Evolutionary conservation across 495 filamentous ascomycete genomes (phyloP).

Genomic region (Lasiosphaeria miniovina): DNA sequence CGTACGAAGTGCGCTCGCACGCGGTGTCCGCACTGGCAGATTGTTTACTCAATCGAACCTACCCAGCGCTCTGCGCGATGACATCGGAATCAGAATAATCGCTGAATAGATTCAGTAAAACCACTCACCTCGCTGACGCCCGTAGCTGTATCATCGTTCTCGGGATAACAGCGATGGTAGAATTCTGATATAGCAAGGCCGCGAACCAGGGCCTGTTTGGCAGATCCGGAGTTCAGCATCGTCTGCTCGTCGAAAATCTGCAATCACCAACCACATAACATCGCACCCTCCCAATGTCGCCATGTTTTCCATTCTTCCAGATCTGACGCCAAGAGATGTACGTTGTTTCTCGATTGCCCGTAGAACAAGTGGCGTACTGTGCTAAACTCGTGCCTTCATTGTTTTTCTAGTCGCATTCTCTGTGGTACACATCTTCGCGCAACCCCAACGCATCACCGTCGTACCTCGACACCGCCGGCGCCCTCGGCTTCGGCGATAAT

Average conservation of each 20-base stretch:
- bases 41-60: neutral
- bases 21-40: neutral
- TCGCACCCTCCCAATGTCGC: conserved; percentile 21
- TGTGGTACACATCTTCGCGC: conserved; percentile 64
- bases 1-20: neutral
- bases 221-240: too few relatives aligned
- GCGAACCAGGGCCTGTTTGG: too few relatives aligned
- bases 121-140: too few relatives aligned
- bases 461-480: conserved; percentile 29
- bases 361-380: too few relatives aligned
- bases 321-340: conserved; percentile 70
- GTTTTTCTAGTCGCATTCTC: conserved; percentile 58
- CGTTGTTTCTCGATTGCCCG: conserved; percentile 21
- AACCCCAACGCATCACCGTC: conserved; percentile 36
- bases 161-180: too few relatives aligned
- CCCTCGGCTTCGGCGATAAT: conserved; percentile 21
- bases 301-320: conserved; percentile 69
- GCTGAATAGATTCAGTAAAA: too few relatives aligned
- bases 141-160: too few relatives aligned
- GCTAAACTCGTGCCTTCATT: neutral
- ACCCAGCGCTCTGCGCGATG: too few relatives aligned
- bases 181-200: too few relatives aligned
- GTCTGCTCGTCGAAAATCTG: too few relatives aligned
- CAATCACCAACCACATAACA: too few relatives aligned
- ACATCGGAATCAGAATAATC: too few relatives aligned